Conservation (phyloP, 2,329 filamentous ascomycete genomes). For the Phoma sp. region DNA sequence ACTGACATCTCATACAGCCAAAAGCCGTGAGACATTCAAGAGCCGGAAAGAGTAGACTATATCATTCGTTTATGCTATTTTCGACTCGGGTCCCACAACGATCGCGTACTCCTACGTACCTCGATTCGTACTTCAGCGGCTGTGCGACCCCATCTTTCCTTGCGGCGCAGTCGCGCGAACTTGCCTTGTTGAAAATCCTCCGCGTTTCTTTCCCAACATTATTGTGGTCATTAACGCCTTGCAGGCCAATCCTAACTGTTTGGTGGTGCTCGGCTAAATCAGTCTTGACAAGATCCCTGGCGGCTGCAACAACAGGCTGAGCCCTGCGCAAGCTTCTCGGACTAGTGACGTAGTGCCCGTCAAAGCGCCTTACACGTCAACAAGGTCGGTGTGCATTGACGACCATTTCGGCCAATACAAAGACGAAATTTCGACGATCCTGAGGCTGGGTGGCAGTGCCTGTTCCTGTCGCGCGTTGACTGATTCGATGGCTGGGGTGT, state of each 20-base stretch:
- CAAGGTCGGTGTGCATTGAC: conserved; percentile 24
- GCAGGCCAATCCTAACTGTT: conserved; percentile 4
- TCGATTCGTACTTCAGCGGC: conserved; percentile 17
- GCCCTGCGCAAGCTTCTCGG: conserved; percentile 25
- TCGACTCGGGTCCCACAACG: conserved; percentile 10
- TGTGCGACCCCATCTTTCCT: conserved; percentile 14
- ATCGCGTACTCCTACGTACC: conserved; percentile 14
- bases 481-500: conserved; percentile 19
- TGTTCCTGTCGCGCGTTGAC: conserved; percentile 13
- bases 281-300: conserved; percentile 8
- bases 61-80: conserved; percentile 12
- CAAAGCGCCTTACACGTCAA: conserved; percentile 30
- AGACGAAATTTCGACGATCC: conserved; percentile 19
- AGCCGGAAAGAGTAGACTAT: background rate
- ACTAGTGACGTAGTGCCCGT: conserved; percentile 20
- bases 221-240: background rate
- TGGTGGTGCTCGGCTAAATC: conserved; percentile 8
- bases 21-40: background rate
- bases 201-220: background rate
- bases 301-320: conserved; percentile 21
- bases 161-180: conserved; percentile 13
- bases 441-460: conserved; percentile 29
- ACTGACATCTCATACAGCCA: background rate
- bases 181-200: conserved; percentile 1
- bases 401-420: conserved; percentile 17